phyloP scores from a whole-genome alignment of 148 eudicot species.

The Limonium bicolor region DNA sequence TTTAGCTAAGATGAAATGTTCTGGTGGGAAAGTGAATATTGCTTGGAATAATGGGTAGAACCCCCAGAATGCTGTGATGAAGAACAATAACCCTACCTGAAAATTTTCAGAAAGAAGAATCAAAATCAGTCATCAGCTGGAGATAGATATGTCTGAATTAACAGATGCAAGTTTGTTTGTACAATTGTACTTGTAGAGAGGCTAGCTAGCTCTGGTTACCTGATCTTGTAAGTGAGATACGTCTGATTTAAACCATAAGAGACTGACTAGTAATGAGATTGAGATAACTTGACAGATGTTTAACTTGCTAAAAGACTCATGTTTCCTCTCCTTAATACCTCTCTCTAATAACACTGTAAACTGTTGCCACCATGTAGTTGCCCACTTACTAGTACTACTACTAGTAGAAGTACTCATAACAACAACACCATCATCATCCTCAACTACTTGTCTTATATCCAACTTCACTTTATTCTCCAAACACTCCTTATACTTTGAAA shows the following conservation, averaged over 20 bases:
- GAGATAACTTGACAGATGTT: slow-evolving; percentile 34
- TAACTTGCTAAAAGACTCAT: slow-evolving; percentile 35
- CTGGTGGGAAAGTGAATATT: slow-evolving; percentile 76
- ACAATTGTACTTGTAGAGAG: slow-evolving; percentile 31
- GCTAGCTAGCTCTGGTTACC: slow-evolving; percentile 7
- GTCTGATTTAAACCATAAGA: slow-evolving; percentile 62
- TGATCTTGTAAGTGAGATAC: slow-evolving; percentile 29
- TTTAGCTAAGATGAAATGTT: slow-evolving; percentile 41
- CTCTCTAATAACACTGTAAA: slow-evolving; percentile 36
- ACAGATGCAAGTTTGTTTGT: neutral
- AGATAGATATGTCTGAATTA: neutral
- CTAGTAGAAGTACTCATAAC: slow-evolving; percentile 3
- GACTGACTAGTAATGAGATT: slow-evolving; percentile 36
- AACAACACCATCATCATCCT: too few relatives aligned
- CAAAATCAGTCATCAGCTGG: neutral
- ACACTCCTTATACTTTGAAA: slow-evolving; percentile 28
- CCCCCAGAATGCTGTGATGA: slow-evolving; percentile 65
- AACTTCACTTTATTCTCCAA: slow-evolving; percentile 26
- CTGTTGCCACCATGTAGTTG: slow-evolving; percentile 69
- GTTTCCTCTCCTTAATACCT: slow-evolving; percentile 57
- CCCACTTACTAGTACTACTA: too few relatives aligned
- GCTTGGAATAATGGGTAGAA: slow-evolving; percentile 66
- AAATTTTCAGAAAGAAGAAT: neutral
- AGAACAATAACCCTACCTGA: slow-evolving; percentile 76
- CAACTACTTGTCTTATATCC: too few relatives aligned